A percentile compares a stretch with the other conserved stretches of the same genome.
phyloP scores from a whole-genome alignment of 352 stramenopile species.

The Phytophthora colocasiae region DNA sequence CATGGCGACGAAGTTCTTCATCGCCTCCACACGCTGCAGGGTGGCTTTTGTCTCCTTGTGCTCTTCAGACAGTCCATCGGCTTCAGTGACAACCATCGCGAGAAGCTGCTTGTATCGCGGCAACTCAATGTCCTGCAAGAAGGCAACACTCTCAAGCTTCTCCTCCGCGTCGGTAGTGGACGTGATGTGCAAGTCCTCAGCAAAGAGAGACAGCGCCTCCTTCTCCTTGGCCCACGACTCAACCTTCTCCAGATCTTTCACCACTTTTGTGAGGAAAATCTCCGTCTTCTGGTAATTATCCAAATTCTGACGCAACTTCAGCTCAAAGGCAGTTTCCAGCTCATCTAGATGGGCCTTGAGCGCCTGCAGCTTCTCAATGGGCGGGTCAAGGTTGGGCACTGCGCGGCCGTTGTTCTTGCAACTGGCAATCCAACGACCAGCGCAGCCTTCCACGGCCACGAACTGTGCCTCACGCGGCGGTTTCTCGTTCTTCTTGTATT shows the following conservation, averaged over 20 bases:
- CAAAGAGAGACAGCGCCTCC: slow-evolving; percentile 72
- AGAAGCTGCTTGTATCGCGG: slow-evolving; percentile 86
- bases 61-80: slow-evolving; percentile 71
- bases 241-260: slow-evolving; percentile 89
- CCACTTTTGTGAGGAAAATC: slow-evolving; percentile 81
- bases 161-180: slow-evolving; percentile 79
- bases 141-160: slow-evolving; percentile 84
- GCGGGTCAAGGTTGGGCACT: slow-evolving; percentile 70
- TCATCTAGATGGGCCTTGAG: slow-evolving; percentile 74
- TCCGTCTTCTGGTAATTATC: slow-evolving; percentile 88
- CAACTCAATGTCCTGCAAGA: slow-evolving; percentile 85
- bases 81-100: slow-evolving; percentile 67
- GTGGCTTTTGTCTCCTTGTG: slow-evolving; percentile 74
- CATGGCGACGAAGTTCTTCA: slow-evolving; percentile 79
- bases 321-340: slow-evolving; percentile 74
- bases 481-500: slow-evolving; percentile 92
- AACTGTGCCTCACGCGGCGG: slow-evolving; percentile 83
- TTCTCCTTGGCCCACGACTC: slow-evolving; percentile 86
- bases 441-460: slow-evolving; percentile 80
- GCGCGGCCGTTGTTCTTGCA: slow-evolving; percentile 90
- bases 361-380: slow-evolving; percentile 84
- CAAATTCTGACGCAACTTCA: slow-evolving; percentile 76
- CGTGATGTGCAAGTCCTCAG: slow-evolving; percentile 58
- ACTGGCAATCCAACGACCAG: slow-evolving; percentile 83
- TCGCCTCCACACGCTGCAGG: slow-evolving; percentile 73